phyloP scores from a whole-genome alignment of 495 filamentous ascomycete genomes.

The Extremus antarcticus region DNA sequence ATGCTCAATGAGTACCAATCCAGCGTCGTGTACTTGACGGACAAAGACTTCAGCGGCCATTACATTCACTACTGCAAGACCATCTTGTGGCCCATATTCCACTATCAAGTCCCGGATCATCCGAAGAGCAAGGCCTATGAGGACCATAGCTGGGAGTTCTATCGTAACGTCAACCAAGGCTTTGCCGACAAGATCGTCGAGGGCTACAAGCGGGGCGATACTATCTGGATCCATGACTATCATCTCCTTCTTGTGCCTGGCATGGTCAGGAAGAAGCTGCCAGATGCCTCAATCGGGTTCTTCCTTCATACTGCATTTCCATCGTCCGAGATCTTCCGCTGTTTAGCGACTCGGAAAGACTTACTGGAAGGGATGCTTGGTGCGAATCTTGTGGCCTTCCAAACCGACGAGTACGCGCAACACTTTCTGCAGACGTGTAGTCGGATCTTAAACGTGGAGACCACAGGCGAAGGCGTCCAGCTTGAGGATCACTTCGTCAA shows the following conservation, averaged over 20 bases:
- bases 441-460: constrained; percentile 72
- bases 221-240: constrained; percentile 92
- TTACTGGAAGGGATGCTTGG: constrained; percentile 84
- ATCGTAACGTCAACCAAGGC: constrained; percentile 77
- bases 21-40: constrained; percentile 68
- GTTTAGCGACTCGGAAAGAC: constrained; percentile 70
- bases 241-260: constrained; percentile 82
- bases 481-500: constrained; percentile 89
- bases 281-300: constrained; percentile 87
- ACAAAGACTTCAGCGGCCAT: constrained; percentile 83
- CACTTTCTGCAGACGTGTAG: constrained; percentile 94
- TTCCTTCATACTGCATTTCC: constrained; percentile 93
- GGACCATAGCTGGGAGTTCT: constrained; percentile 92
- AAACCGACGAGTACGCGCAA: constrained; percentile 80
- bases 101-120: constrained; percentile 86
- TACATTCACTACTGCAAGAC: constrained; percentile 85
- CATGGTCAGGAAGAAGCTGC: constrained; percentile 76
- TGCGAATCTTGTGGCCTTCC: constrained; percentile 82
- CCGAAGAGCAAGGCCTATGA: constrained; percentile 96
- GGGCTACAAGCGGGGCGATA: constrained; percentile 74
- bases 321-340: constrained; percentile 89
- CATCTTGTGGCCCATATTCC: constrained; percentile 55
- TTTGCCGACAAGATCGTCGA: constrained; percentile 75
- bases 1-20: constrained; percentile 71
- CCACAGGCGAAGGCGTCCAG: constrained; percentile 75